Evolutionary conservation across 1,284 basidiomycete genomes (phyloP).

Genomic region (Heterobasidion parviporum): DNA sequence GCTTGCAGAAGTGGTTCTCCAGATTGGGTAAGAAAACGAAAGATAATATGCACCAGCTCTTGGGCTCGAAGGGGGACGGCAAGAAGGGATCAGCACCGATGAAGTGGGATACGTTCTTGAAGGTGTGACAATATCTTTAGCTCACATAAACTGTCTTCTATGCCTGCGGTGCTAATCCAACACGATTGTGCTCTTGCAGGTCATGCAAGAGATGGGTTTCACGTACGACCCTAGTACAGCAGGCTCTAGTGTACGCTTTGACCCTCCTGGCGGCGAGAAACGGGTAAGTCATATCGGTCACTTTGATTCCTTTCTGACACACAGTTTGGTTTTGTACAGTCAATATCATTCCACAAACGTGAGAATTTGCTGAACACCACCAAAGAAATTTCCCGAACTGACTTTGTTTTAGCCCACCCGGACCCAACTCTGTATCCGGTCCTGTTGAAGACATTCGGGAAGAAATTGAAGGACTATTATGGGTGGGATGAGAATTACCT

Average conservation of each 20-base stretch:
- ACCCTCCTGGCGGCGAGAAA: conserved; percentile 43
- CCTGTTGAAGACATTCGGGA: conserved; percentile 45
- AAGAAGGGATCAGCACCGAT: conserved; percentile 48
- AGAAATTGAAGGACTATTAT: conserved; percentile 52
- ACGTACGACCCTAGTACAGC: conserved; percentile 63
- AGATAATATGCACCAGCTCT: conserved; percentile 53
- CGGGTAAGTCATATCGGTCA: neutral
- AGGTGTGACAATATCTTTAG: conserved; percentile 22
- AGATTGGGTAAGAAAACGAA: conserved; percentile 40
- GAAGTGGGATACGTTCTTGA: conserved; percentile 68
- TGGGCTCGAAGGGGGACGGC: conserved; percentile 48
- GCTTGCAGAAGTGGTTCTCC: conserved; percentile 9
- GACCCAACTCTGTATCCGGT: conserved; percentile 51
- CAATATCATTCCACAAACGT: conserved; percentile 74
- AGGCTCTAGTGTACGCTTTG: conserved; percentile 75
- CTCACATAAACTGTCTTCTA: no score
- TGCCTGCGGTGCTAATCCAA: neutral
- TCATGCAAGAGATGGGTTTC: conserved; percentile 76
- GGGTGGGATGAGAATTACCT: conserved; percentile 67
- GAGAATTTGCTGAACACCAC: conserved; percentile 17
- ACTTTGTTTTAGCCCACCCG: conserved; percentile 52
- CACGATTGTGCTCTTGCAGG: conserved; percentile 26
- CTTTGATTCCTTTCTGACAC: neutral
- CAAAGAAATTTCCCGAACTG: no score
- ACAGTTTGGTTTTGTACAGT: conserved; percentile 25